Percentiles rank a stretch among this genome's conserved stretches.
phyloP scores from a whole-genome alignment of 352 stramenopile genomes.

The Globisporangium ultimum region DNA sequence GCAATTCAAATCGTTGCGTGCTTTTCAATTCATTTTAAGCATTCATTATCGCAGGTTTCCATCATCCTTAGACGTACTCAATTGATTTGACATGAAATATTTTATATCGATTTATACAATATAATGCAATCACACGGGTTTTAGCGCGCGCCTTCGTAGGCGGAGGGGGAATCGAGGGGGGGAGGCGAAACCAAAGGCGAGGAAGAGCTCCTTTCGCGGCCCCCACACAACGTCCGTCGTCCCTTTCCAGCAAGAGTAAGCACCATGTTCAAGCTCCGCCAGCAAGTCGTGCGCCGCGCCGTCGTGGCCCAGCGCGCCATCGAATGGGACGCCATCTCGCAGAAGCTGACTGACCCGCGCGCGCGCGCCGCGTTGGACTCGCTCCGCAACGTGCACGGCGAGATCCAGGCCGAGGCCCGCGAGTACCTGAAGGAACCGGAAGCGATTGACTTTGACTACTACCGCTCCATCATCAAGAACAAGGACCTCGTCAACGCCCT shows the following conservation, averaged over 20 bases:
- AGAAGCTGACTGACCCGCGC: constrained; percentile 75
- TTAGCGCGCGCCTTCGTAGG: neutral
- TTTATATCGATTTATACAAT: neutral
- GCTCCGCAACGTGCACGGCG: constrained; percentile 72
- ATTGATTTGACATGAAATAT: neutral
- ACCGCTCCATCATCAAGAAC: constrained; percentile 86
- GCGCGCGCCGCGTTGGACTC: constrained; percentile 74
- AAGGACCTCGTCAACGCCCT: constrained; percentile 85
- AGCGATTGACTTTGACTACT: constrained; percentile 85
- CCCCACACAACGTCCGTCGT: constrained; percentile 7
- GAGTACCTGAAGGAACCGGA: constrained; percentile 74
- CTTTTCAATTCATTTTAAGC: neutral
- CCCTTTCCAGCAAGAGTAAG: constrained; percentile 5
- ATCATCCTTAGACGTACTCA: neutral
- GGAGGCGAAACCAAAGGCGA: constrained; percentile 23
- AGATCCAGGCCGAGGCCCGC: constrained; percentile 73
- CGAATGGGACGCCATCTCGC: constrained; percentile 66
- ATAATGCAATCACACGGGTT: neutral
- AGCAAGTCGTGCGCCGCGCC: constrained; percentile 68
- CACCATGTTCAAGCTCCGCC: constrained; percentile 74
- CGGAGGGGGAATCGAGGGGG: constrained; percentile 2
- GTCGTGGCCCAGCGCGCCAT: constrained; percentile 50
- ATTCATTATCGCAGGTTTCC: neutral
- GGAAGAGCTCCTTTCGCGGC: constrained; percentile 8
- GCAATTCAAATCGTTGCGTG: neutral